Evolutionary conservation across 2,329 filamentous ascomycete genomes (phyloP).

Genomic region (Zymoseptoria crescenta): DNA sequence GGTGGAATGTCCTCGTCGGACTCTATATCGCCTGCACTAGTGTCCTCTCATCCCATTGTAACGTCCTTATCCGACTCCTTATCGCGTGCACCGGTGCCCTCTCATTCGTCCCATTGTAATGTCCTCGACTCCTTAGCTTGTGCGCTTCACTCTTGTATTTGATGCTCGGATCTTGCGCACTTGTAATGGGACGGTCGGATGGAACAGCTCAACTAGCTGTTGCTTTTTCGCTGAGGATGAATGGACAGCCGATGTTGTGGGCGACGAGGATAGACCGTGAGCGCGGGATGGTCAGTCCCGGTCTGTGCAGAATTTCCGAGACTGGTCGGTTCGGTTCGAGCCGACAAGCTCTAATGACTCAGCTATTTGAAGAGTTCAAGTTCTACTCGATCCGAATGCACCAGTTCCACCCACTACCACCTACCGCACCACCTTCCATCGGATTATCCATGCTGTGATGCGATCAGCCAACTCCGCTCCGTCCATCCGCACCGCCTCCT

Average conservation of each 20-base stretch:
- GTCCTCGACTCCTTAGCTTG: conserved; percentile 73
- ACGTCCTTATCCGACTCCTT: conserved; percentile 39
- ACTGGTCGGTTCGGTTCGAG: too few relatives aligned
- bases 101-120: conserved; percentile 47
- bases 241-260: conserved; percentile 64
- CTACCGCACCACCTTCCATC: too few relatives aligned
- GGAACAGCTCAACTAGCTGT: conserved; percentile 77
- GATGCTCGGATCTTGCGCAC: conserved; percentile 67
- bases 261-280: conserved; percentile 85
- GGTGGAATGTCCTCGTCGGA: conserved; percentile 39
- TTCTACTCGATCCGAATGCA: too few relatives aligned
- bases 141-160: conserved; percentile 71
- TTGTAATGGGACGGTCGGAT: conserved; percentile 67
- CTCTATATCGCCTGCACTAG: conserved; percentile 48
- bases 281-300: conserved; percentile 83
- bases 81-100: conserved; percentile 50
- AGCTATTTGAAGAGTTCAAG: too few relatives aligned
- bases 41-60: conserved; percentile 33
- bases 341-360: too few relatives aligned
- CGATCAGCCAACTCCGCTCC: too few relatives aligned
- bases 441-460: too few relatives aligned
- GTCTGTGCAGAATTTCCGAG: too few relatives aligned
- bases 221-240: conserved; percentile 78
- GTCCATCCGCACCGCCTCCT: too few relatives aligned
- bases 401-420: too few relatives aligned